These are phyloP conservation scores for Physcia stellaris DNA, from an alignment of 495 filamentous ascomycete genomes.

Conservation along the genomic window DNA sequence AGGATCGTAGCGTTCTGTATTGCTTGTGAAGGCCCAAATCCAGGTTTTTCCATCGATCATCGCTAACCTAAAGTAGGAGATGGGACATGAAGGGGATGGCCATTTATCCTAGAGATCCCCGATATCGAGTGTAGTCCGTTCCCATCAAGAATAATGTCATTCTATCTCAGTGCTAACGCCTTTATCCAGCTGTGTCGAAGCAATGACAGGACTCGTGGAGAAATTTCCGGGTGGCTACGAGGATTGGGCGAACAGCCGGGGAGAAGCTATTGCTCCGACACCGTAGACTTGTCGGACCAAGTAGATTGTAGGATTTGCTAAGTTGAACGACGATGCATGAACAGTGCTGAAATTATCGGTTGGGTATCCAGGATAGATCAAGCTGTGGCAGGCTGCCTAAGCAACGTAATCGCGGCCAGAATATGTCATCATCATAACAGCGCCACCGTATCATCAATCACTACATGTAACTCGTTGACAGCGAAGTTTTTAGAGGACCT, in stretches of 20 bases:
- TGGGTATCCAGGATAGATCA: too few species aligned
- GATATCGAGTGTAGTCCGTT: constrained; percentile 12
- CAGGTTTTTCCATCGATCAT: background rate
- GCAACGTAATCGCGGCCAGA: too few species aligned
- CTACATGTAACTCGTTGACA: too few species aligned
- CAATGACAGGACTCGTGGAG: background rate
- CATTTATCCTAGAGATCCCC: constrained; percentile 11
- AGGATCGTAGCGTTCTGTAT: constrained; percentile 20
- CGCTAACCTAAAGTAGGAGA: background rate
- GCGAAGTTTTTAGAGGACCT: too few species aligned
- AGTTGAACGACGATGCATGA: too few species aligned
- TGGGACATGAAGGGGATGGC: constrained; percentile 8
- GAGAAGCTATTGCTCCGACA: too few species aligned
- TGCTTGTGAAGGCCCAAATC: constrained; percentile 12
- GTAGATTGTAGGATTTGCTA: too few species aligned
- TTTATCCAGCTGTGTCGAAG: background rate
- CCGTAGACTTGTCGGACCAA: too few species aligned
- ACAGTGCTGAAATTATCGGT: too few species aligned
- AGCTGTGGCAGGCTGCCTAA: too few species aligned
- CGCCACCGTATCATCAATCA: too few species aligned
- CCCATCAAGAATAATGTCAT: background rate
- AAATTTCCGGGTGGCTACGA: background rate
- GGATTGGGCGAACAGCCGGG: background rate
- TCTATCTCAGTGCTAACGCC: background rate
- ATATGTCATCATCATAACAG: too few species aligned